Percentiles rank a stretch among this genome's conserved stretches.
Evolutionary conservation across 202 grass and related monocot species (phyloP).

Genomic region (Setaria viridis): DNA sequence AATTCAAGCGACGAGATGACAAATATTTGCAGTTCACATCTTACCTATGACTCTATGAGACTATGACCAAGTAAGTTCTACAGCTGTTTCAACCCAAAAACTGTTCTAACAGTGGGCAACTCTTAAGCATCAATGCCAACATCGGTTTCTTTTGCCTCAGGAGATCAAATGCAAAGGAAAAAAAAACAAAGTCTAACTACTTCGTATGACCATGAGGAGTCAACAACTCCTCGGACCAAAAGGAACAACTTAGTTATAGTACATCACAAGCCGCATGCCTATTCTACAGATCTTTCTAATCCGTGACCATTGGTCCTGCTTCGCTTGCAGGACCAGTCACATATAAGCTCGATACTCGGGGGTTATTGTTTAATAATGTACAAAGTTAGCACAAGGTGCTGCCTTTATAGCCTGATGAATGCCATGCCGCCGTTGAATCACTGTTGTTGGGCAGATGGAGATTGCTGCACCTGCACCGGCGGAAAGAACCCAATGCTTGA

Average conservation of each 20-base stretch:
- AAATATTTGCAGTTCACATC: conserved; percentile 48
- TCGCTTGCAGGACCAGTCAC: conserved; percentile 40
- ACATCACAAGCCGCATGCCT: conserved; percentile 50
- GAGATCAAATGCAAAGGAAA: conserved; percentile 24
- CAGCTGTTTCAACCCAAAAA: conserved; percentile 35
- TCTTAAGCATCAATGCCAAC: conserved; percentile 20
- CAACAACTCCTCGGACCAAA: conserved; percentile 31
- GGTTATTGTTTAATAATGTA: conserved; percentile 64
- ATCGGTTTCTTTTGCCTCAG: conserved; percentile 26
- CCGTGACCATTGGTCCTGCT: conserved; percentile 39
- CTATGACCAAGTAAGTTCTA: conserved; percentile 42
- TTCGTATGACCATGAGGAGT: conserved; percentile 42
- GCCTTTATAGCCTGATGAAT: conserved; percentile 20
- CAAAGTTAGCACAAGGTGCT: conserved; percentile 62
- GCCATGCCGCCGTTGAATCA: conserved; percentile 41
- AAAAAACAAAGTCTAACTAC: conserved; percentile 38
- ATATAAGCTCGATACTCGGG: conserved; percentile 17
- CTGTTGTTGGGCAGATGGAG: conserved; percentile 71
- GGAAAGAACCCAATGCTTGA: conserved; percentile 69
- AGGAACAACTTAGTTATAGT: conserved; percentile 44
- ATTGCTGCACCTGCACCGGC: conserved; percentile 60
- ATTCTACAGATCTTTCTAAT: conserved; percentile 52
- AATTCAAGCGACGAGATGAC: not conserved
- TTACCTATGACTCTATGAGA: conserved; percentile 3
- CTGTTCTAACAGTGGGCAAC: conserved; percentile 29